These are phyloP conservation scores for Diplocarpon rosae DNA, from an alignment of 2,329 filamentous ascomycete genomes.

Conservation along the genomic window DNA sequence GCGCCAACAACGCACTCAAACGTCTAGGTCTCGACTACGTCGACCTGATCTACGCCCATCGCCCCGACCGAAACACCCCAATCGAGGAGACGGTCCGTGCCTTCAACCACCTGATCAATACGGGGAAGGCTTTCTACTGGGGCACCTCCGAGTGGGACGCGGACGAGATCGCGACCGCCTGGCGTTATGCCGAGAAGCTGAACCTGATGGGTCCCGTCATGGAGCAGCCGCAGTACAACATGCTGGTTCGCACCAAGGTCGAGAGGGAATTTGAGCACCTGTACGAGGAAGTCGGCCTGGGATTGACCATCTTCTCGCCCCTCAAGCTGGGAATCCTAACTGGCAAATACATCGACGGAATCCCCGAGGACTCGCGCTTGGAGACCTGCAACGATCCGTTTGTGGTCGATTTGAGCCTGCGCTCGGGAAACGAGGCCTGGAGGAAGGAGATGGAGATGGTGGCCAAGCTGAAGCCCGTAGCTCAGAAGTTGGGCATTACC, in stretches of 20 bases:
- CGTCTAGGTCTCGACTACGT: slow-evolving; percentile 46
- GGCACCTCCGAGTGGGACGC: slow-evolving; percentile 59
- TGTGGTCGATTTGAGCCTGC: slow-evolving; percentile 32
- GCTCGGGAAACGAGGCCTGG: slow-evolving; percentile 39
- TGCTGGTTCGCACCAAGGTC: slow-evolving; percentile 49
- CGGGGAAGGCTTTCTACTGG: slow-evolving; percentile 61
- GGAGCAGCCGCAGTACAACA: slow-evolving; percentile 59
- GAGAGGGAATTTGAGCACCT: slow-evolving; percentile 51
- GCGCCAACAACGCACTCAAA: slow-evolving; percentile 46
- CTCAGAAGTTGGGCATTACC: slow-evolving; percentile 36
- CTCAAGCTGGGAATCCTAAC: slow-evolving; percentile 49
- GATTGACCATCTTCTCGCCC: slow-evolving; percentile 53
- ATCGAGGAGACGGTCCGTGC: slow-evolving; percentile 52
- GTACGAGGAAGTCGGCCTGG: slow-evolving; percentile 48
- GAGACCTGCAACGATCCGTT: slow-evolving; percentile 42
- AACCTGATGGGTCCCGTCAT: slow-evolving; percentile 51
- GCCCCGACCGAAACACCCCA: slow-evolving; percentile 44
- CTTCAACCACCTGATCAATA: slow-evolving; percentile 60
- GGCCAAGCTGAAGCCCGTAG: slow-evolving; percentile 48
- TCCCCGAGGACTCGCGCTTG: slow-evolving; percentile 48
- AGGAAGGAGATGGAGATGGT: slow-evolving; percentile 47
- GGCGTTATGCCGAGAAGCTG: slow-evolving; percentile 48
- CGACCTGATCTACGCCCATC: slow-evolving; percentile 52
- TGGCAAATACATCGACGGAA: slow-evolving; percentile 56
- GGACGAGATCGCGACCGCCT: slow-evolving; percentile 53